phyloP scores from a whole-genome alignment of 2,329 filamentous ascomycete species.

The Pezizomycotina sp. region DNA sequence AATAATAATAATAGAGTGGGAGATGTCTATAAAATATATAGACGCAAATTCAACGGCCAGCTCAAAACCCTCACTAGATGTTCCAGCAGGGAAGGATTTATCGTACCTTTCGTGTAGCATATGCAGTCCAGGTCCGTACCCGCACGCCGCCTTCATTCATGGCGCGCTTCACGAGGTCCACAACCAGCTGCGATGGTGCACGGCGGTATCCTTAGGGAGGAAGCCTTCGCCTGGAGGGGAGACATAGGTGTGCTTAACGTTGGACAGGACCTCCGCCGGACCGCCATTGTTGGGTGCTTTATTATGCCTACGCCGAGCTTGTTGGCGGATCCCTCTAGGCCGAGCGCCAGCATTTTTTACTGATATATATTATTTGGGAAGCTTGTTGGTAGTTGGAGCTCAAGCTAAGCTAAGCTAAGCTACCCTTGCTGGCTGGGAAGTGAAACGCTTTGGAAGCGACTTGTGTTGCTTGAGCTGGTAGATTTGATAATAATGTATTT shows the following conservation, averaged over 20 bases:
- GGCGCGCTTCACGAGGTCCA: constrained; percentile 61
- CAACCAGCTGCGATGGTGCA: constrained; percentile 77
- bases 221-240: constrained; percentile 88
- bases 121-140: constrained; percentile 63
- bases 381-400: too few relatives aligned
- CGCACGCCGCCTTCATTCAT: constrained; percentile 50
- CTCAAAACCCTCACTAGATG: background rate
- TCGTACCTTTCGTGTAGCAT: constrained; percentile 64
- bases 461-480: too few relatives aligned
- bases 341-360: constrained; percentile 45
- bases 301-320: constrained; percentile 93
- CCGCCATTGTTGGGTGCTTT: constrained; percentile 45
- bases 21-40: too few relatives aligned
- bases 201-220: constrained; percentile 87
- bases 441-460: too few relatives aligned
- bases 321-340: constrained; percentile 87
- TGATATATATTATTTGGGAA: constrained; percentile 1
- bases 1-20: too few relatives aligned
- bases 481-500: too few relatives aligned
- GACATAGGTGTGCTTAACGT: constrained; percentile 84
- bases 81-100: background rate
- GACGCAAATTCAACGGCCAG: too few relatives aligned
- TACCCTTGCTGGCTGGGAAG: too few relatives aligned
- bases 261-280: constrained; percentile 59
- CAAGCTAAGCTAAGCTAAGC: too few relatives aligned